These are phyloP conservation scores for Saccharomycopsis sp. DNA, from an alignment of 805 yeast genomes.

Conservation along the genomic window DNA sequence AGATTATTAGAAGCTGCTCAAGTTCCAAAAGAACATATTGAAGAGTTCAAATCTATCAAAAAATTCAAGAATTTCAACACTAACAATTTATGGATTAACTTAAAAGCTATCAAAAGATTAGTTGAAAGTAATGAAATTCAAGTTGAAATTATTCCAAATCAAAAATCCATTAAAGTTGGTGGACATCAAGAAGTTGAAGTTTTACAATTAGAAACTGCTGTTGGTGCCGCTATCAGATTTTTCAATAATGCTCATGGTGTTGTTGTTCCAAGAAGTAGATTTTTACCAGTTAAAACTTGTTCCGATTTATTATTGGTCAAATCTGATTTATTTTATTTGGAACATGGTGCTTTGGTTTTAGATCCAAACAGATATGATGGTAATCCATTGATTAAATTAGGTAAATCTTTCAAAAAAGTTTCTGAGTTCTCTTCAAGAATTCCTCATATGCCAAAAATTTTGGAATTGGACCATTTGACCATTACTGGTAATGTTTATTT, in stretches of 20 bases:
- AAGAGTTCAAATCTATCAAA: slow-evolving; percentile 95
- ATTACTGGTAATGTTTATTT: slow-evolving; percentile 92
- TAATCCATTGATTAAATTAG: slow-evolving; percentile 90
- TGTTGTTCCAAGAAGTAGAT: slow-evolving; percentile 95
- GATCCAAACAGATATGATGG: slow-evolving; percentile 82
- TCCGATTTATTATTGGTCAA: slow-evolving; percentile 91
- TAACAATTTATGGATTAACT: slow-evolving; percentile 94
- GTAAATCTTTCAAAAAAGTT: slow-evolving; percentile 94
- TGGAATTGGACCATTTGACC: slow-evolving; percentile 94
- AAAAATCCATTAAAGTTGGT: slow-evolving; percentile 56
- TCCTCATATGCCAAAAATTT: slow-evolving; percentile 90
- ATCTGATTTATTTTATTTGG: slow-evolving; percentile 83
- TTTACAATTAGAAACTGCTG: slow-evolving; percentile 95
- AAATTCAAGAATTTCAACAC: slow-evolving; percentile 98
- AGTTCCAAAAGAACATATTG: slow-evolving; percentile 97
- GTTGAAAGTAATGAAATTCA: slow-evolving; percentile 74
- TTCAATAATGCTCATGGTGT: slow-evolving; percentile 94
- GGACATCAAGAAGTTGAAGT: slow-evolving; percentile 77
- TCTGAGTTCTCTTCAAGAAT: slow-evolving; percentile 82
- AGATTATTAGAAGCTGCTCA: slow-evolving; percentile 94
- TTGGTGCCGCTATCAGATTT: slow-evolving; percentile 97
- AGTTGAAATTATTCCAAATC: slow-evolving; percentile 93
- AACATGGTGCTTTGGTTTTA: slow-evolving; percentile 82
- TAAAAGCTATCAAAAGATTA: slow-evolving; percentile 87
- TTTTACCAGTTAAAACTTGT: slow-evolving; percentile 96